A percentile compares a stretch with the other conserved stretches of the same genome.
These are phyloP conservation scores for Spencermartinsiella europaea DNA, from an alignment of 805 yeast species.

Conservation along the genomic window DNA sequence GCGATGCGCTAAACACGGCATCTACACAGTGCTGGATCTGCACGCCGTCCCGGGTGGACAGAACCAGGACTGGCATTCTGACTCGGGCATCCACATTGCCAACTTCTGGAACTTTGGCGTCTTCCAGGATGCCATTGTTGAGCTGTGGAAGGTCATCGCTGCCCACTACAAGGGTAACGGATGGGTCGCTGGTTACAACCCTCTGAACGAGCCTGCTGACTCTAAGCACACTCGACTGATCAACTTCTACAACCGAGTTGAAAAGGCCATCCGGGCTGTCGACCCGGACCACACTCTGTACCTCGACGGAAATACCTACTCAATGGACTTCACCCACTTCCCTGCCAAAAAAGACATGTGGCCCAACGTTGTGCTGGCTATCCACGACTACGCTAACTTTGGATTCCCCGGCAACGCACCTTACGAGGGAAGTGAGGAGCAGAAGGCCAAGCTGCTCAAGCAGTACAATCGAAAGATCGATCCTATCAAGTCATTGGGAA, in stretches of 20 bases:
- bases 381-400: conserved; percentile 43
- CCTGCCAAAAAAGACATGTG: conserved; percentile 29
- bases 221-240: conserved; percentile 39
- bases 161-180: conserved; percentile 41
- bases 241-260: conserved; percentile 37
- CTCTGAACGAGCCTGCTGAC: conserved; percentile 50
- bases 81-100: conserved; percentile 43
- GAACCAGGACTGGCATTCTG: conserved; percentile 51
- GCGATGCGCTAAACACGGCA: conserved; percentile 41
- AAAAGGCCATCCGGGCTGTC: conserved; percentile 37
- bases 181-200: conserved; percentile 53
- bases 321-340: conserved; percentile 47
- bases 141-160: conserved; percentile 45
- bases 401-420: conserved; percentile 40
- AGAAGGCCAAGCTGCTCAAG: conserved; percentile 32
- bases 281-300: conserved; percentile 47
- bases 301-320: conserved; percentile 48
- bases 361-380: conserved; percentile 44
- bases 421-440: conserved; percentile 35
- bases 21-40: conserved; percentile 45
- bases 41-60: conserved; percentile 52
- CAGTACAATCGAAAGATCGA: conserved; percentile 42
- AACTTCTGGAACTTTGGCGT: conserved; percentile 46
- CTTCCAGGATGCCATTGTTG: conserved; percentile 43
- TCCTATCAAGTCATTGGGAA: conserved; percentile 36